Base-by-base conservation (phyloP, 352 stramenopile genomes). In the Pythium plurisporium region DNA sequence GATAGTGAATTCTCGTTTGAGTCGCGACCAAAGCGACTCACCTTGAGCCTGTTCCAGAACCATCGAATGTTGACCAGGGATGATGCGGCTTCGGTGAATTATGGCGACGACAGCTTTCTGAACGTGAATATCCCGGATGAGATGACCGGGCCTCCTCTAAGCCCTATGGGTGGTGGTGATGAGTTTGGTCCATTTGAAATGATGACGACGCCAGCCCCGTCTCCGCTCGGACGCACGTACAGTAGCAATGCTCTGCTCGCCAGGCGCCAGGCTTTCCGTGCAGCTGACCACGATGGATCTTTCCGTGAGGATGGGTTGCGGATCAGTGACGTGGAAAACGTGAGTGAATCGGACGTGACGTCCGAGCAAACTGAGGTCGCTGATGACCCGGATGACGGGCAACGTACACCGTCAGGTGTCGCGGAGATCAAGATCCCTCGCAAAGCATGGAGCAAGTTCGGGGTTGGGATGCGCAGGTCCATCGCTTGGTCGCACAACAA, bases 391-490 rank as follows among this genome's bases (percentile, higher is more conserved):
- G 67, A 70, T 34, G 74, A 68, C 20, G 54, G 69, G 0, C 50
- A 61, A 1, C 67, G 69, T 3, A 56, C 77, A 22, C 67, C 74
- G 3, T 70, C 79, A 12, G 82, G 76, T 4, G 65, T 75, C n/a
- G 70, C 91, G 2, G 80, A 92, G 37, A 94, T 94, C 55, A 85
- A 81, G 38, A 85, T 94, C 34, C 85, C 85, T 19, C 87, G 85
- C 43, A 92, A 92, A 65, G 82, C 83, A 14, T 94, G 85, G 85
- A 78, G 80, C 19, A 73, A 81, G 15, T 72, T 90, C 34, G 79
- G 79, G 6, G 77, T 88, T 7, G 72, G 74, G 2, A 74, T 74
- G 17, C 81, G 86, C 26, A 70, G 77, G 26, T 91, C 83, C 0
- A 87, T 91, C 47, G 80, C 83, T 36, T 76, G 85, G 59, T 88